Base-by-base conservation (phyloP, 495 filamentous ascomycete species). In the Amphirosellinia nigrospora region DNA sequence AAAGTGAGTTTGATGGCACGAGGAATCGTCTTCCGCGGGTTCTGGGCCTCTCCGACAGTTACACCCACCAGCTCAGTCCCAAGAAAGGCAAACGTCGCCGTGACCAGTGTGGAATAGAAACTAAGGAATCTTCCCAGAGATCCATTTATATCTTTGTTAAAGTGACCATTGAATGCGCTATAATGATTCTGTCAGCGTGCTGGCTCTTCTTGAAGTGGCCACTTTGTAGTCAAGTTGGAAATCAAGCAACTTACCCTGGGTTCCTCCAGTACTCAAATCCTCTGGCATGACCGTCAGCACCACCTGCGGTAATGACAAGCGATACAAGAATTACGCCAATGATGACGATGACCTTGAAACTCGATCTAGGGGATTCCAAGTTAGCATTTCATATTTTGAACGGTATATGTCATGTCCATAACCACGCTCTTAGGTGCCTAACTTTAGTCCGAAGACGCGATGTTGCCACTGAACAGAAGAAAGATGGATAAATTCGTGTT, bases 61-160 rank as follows among this genome's bases (percentile, higher is more conserved):
- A 95, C 86, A 38, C 88, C 94, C 64, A 97, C 90, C 48, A 96
- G 83, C 80, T 97, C 94, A 2, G 93, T 96, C 59, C 94, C 92
- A 39, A 93, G 86, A 75, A 93, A 96, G 38, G 93, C 92, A 70
- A 96, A 96, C 6, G 90, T 92, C 7, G 93, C 92, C 36, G 88
- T 90, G 64, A 94, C 89, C 72, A 96, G 85, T 19, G 89, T 89
- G 8, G 89, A 86, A 92, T 93, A 96, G 79, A 95, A 89, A 9
- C 85, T 91, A 45, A 92, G 82, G 82, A 95, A 94, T 36, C 86
- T 78, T 7, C 86, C 89, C 9, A 81, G 78, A 13, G 80, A 69
- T 21, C 89, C 90, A 0, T 72, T 66, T 4, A 85, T 74, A 66
- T 91, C 89, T 23, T 86, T 77, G 2, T 82, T 85, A 75, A 94